Evolutionary conservation across 257 asterid species (phyloP), one percentile per base, ranked within the genome.

Genomic region (Catharanthus roseus): DNA sequence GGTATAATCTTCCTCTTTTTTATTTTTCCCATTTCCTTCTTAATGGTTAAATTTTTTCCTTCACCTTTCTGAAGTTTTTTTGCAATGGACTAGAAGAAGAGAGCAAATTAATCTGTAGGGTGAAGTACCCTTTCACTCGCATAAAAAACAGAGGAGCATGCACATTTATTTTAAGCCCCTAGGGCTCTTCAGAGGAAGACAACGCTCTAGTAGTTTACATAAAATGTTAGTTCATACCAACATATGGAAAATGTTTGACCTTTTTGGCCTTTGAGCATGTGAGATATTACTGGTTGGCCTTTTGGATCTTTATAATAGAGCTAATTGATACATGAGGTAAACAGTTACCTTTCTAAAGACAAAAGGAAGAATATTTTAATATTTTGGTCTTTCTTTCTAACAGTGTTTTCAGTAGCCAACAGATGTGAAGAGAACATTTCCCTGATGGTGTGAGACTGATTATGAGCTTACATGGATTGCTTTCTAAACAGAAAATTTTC

Each of bases 1-100:
- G 98, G 96, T 92, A 82, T 55, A 24, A n/a, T 21, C 61, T 31
- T 60, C 67, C 67, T 73, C 49, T 65, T 54, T 16, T 39, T 70
- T 55, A 19, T 65, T 54, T 15, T 26, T 57, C 10, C 0, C 73
- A 33, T 1, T 39, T 67, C 51, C 60, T 36, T 8, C 51, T 74
- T 70, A 24, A 65, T 62, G 57, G 0, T 61, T 29, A 11, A 50
- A 18, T 34, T 53, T 21, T 69, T 60, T 10, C 71, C 53, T 39
- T 19, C 57, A 54, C 60, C 51, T 28, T 68, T 65, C 28, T 9
- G 39, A 67, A 33, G 42, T 0, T n/a, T 0, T n/a, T 56, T 28
- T 24, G 34, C 10, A 10, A 41, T 29, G n/a, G 11, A 6, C 13
- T 68, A n/a, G 56, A 58, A 65, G 39, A 39, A 26, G 7, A 57